Conservation (phyloP, 139 green algal genomes). For the Micromonas commoda region DNA sequence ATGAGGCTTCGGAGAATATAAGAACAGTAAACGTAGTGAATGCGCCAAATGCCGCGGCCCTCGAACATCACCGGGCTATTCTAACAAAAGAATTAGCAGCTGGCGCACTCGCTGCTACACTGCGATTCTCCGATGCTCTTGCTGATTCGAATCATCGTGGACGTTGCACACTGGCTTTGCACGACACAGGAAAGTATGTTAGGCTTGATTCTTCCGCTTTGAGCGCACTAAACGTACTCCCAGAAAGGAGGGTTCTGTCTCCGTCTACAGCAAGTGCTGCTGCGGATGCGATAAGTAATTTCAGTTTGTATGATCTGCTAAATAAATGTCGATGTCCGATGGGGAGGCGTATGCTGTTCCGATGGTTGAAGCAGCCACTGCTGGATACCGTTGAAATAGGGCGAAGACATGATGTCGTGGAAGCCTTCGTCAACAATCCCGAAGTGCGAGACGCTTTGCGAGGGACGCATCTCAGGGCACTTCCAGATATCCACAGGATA, state of each 20-base stretch:
- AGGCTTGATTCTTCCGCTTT: constrained; percentile 65
- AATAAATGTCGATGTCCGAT: constrained; percentile 79
- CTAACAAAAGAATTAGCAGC: constrained; percentile 43
- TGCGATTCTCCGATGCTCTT: constrained; percentile 59
- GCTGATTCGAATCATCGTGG: constrained; percentile 48
- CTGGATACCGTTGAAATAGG: constrained; percentile 60
- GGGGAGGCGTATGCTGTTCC: constrained; percentile 81
- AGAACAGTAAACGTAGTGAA: not conserved
- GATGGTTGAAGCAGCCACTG: constrained; percentile 95
- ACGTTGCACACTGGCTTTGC: constrained; percentile 59
- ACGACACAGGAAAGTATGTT: constrained; percentile 60
- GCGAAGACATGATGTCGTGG: constrained; percentile 71
- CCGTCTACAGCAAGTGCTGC: not conserved
- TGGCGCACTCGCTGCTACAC: constrained; percentile 37
- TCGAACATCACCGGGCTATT: constrained; percentile 64
- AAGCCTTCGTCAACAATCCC: constrained; percentile 62
- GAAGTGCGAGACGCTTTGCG: constrained; percentile 64
- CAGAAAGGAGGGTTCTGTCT: constrained; percentile 22
- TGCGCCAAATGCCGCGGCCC: constrained; percentile 28
- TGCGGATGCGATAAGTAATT: constrained; percentile 59
- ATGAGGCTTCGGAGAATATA: too few species aligned
- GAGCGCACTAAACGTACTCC: constrained; percentile 86
- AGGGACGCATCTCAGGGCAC: constrained; percentile 58
- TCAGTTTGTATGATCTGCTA: constrained; percentile 84
- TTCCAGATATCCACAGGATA: constrained; percentile 88